Evolutionary conservation across 2,329 filamentous ascomycete genomes (phyloP), one percentile per base, ranked within the genome.

Genomic region (Emericellopsis atlantica): DNA sequence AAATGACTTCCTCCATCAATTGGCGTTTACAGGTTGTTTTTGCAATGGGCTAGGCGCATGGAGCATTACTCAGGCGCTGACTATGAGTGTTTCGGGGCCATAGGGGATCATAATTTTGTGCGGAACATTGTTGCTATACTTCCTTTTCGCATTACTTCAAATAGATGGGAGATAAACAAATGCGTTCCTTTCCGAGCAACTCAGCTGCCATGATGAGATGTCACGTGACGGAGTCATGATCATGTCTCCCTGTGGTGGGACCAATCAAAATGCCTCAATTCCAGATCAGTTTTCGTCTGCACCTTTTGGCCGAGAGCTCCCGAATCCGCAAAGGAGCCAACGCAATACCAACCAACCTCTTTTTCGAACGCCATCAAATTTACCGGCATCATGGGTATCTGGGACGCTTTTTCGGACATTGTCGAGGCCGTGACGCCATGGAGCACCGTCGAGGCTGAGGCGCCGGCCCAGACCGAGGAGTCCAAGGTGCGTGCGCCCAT

Each of bases 361-460:
- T 36, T 47, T 49, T 53, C 51, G 50, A 51, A 56, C 57, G 57
- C 54, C 53, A 61, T 59, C 54, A 60, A 18, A 11, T 14, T 48
- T 59, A 57, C 54, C 52, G 56, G 60, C 65, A 63, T 61, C 62
- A 81, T 81, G 77, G 76, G 74, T 67, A 69, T 81, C 66, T 80
- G 76, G 73, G 75, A 80, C 61, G 64, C 70, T 51, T 70, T 79
- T 55, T 69, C 67, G 56, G 77, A 81, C 58, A 65, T 81, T 57
- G 64, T 79, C 56, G 74, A 79, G 64, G 76, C 76, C 47, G 76
- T 72, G 51, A 68, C 71, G 65, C 77, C 77, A 58, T 81, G 77
- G 77, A 68, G 66, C 59, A 70, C 70, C 50, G 76, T 69, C 51
- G 72, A 81, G 60, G 77, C 77, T 51, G 77, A 81, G 65, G 76